Base-by-base conservation (phyloP, 2,329 filamentous ascomycete species). In the Aureobasidium musti region DNA sequence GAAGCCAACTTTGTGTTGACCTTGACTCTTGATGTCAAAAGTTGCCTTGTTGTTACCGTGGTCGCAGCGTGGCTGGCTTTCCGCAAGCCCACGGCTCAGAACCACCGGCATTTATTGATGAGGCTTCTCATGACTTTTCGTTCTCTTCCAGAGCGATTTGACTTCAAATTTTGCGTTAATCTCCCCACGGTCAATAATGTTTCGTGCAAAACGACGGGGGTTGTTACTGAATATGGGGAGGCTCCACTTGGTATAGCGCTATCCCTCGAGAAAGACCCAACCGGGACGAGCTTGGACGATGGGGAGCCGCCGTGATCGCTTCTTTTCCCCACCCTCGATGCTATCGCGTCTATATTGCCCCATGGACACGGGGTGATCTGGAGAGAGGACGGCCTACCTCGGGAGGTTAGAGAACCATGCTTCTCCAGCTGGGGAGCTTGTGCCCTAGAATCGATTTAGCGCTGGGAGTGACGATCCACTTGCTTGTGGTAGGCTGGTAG, bases 171-270 rank as follows among this genome's bases (percentile, higher is more conserved):
- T 23, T 10, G 57, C 43, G 28, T 19, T 53, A 52, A 63, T 52
- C 47, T 63, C 60, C 54, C 49, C 37, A 45, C 33, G 26, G 61
- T 45, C 49, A 43, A 54, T 53, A 49, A 35, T 47, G 47, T 45
- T 52, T 63, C 47, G 60, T 35, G 60, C 47, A 54, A 64, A 64
- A 53, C 37, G 61, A 54, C 33, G 61, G 52, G 43, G 21, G 33
- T 52, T 53, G 19, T 19, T 13, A 64, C 49, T 43, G 14, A 33
- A 37, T 63, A 50, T 54, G 35, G 35, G 33, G 49, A 53, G 47
- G 35, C 3, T 35, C 61, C 61, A 64, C 61, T 54, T 53, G 33
- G 61, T 33, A 53, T 19, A 53, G 61, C 49, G 61, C 61, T 64
- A 64, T 50, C 61, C 61, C 61, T 53, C 49, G 49, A 64, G 30